Evolutionary conservation across 176 grass and related monocot species (phyloP), one percentile per base, ranked within the genome.

Genomic region (Carex littledalei): DNA sequence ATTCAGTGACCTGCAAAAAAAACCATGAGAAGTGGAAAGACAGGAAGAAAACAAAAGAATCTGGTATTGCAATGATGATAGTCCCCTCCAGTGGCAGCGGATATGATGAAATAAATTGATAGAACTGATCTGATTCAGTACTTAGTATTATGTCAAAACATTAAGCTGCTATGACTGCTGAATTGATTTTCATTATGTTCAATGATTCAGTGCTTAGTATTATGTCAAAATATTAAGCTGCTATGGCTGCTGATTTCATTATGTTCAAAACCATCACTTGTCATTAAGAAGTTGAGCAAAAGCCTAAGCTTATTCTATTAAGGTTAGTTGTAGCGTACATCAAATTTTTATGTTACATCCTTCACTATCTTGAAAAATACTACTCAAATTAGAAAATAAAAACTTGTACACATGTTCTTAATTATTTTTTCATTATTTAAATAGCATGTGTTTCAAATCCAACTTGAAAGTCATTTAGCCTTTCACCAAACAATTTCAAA

Each of bases 1-100:
- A 88, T 98, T 98, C 87, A 95, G 78, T 41, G 93, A 98, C 85
- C 94, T 97, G 89, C 67, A 90, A 66, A 69, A 79, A 17, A 56
- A 8, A 49, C 20, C 55, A 89, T 90, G 21, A 88, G 56, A 78
- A 55, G 24, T 55, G 24, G 32, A 54, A 22, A 34, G 2, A 9
- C 24, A 54, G 13, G 3, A 77, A 77, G 22, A 54, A 55, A 77
- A 24, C 60, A 63, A 54, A 53, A 47, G 22, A 54, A 7, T 20
- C 39, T 13, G 8, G 45, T 52, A 74, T 74, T 13, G 39, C 70
- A 74, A 52, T 43, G 67, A 70, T 70, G 34, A n/a, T 39, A 70
- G 67, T 37, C 15, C 32, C 41, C 15, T 70, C 16, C 1, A 70
- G 1, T 0, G 16, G 35, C 39, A 35, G 63, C 63, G 1, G 63